Evolutionary conservation across 495 filamentous ascomycete genomes (phyloP), one percentile per base, ranked within the genome.

Genomic region (Neurospora sp.): DNA sequence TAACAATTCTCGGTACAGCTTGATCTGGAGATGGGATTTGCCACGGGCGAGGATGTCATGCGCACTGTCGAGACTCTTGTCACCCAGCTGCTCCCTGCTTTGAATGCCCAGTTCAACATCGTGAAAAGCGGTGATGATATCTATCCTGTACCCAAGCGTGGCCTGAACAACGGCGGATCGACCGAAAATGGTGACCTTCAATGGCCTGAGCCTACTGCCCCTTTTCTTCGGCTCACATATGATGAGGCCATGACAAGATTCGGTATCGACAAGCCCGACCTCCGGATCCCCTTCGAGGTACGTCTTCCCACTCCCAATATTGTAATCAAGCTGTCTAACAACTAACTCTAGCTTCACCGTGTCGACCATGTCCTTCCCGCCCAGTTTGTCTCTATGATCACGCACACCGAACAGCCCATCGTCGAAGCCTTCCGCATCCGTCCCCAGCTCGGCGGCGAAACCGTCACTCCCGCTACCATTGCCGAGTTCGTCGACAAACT

Each of bases 191-290:
- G 31, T 6, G 53, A 59, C 10, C 39, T 68, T 10, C 39, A 37
- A 11, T 79, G 78, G 65, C 75, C 70, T 10, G 72, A 73, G 2
- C 20, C 71, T 12, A 39, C 70, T 12, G 16, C 75, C 0, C 78
- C 75, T 1, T 80, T 78, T 48, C 71, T 70, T 10, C 76, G 75
- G 11, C 87, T 96, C 73, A 82, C 89, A 1, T 98, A 97, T 78
- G 80, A 90, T 37, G 84, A 91, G 41, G 93, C 90, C 46, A 98
- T 99, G 94, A 80, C 83, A 5, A 82, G 79, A 14, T 96, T 93
- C 76, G 96, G 96, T 7, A 91, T 89, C 16, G 96, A 99, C 80
- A 99, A 99, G 78, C 96, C 96, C 2, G 96, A 99, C 79, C 83
- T 93, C 3, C 87, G 96, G 8, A 86, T 90, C 14, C 75, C 78